Evolutionary conservation across 2,329 filamentous ascomycete genomes (phyloP), one percentile per base, ranked within the genome.

Genomic region (Fusarium poae): DNA sequence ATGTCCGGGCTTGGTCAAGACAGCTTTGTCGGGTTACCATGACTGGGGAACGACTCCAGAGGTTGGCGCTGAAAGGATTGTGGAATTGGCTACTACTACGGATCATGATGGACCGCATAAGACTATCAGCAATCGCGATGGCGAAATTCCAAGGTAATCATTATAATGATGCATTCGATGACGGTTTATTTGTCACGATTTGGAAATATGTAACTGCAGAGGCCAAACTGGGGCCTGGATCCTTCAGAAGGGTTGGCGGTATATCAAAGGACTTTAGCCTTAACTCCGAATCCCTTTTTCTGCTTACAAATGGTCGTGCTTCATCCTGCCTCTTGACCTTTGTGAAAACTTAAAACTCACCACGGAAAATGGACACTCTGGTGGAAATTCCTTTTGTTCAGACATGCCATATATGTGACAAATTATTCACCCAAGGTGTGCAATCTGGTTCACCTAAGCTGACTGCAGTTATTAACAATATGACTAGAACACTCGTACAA

Each of bases 1-100:
- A 10, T 82, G 79, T 40, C 80, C 81, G 0, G 80, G 80, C 1
- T 65, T 77, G n/a, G 76, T 80, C 2, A 72, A 68, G 25, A 79
- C 79, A 6, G 70, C 70, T 5, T 29, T 80, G 48, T 74, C 42
- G n/a, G 55, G 40, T 2, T 75, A 40, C n/a, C 4, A 61, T 63
- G 21, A 57, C 49, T n/a, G 62, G 52, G 11, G 54, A 59, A 52
- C 62, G 2, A 62, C 66, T 6, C 37, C 75, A 2, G 77, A 77
- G 32, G 44, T 65, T n/a, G 79, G 76, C 0, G 76, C 78, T 2
- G 56, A 70, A 43, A 65, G 72, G 37, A 66, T 78, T 20, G 73
- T 77, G 5, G 66, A 77, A 39, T 62, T 80, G 63, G 78, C 78
- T 0, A 76, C 74, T 13, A 42, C 39, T 7, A 30, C 75, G 15